Base-by-base conservation (phyloP, 768 basidiomycete species). In the Trichaptum fuscoviolaceum region DNA sequence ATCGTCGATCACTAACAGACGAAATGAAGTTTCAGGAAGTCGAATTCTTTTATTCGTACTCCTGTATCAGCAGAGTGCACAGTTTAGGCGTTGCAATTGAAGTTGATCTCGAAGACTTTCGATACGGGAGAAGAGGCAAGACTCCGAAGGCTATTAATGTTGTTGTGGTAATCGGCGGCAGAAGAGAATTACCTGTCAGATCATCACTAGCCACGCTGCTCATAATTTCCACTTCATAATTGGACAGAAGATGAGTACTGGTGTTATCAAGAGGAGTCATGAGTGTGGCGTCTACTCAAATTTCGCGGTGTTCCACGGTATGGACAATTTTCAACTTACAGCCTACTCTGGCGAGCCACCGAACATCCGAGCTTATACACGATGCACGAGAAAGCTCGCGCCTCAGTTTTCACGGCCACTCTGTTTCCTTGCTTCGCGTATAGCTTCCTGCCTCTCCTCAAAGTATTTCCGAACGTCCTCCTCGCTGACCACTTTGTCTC, bases 401-500 rank as follows among this genome's bases (percentile, higher is more conserved):
- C 20, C 10, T 52, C 42, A 52, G 42, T 12, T 12, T 52, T 52
- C 42, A 52, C 20, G 42, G 42, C 42, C 42, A 52, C 42, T 52
- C 42, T 52, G 42, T 52, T 52, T 12, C 42, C 42, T 52, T 20
- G 42, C 42, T 52, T 52, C 42, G 20, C 42, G 42, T 12, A 52
- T 5, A 23, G 63, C 70, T 59, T 64, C 67, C 59, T 65, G 17
- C 62, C 66, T 72, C 30, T 63, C 59, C 62, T 87, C 87, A 73
- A 92, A 92, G 76, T 91, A 92, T 1, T 75, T 77, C 64, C 81
- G 81, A 63, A 93, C 87, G 73, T 93, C 92, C 60, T 82, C 78
- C 73, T 90, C 91, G 60, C 84, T 83, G 17, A 94, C 92, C 10
- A 89, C 81, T 70, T 87, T 89, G 23, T 89, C 91, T 72, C 88